A percentile compares a stretch with the other conserved stretches of the same genome.
phyloP scores from a whole-genome alignment of 2,329 filamentous ascomycete species.

The Penicillium sumatraense region DNA sequence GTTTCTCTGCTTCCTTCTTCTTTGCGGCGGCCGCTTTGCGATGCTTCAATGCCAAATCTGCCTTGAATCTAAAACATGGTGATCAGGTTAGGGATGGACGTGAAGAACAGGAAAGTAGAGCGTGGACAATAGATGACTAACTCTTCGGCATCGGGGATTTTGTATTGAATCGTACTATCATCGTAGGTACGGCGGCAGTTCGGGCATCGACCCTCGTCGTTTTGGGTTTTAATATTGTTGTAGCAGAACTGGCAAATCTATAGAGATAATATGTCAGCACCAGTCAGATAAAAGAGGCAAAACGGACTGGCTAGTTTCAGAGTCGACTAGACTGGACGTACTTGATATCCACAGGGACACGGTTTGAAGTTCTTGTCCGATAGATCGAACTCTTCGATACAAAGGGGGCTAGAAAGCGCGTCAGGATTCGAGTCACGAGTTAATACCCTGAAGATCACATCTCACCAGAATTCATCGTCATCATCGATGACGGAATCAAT shows the following conservation, averaged over 20 bases:
- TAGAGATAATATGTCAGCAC: slow-evolving; percentile 17
- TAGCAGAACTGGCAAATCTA: slow-evolving; percentile 99
- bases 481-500: slow-evolving; percentile 56
- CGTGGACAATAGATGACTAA: slow-evolving; percentile 61
- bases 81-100: slow-evolving; percentile 27
- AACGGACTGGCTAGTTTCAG: not conserved
- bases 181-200: slow-evolving; percentile 95
- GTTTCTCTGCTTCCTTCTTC: slow-evolving; percentile 94
- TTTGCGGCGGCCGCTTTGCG: slow-evolving; percentile 89
- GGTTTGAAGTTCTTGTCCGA: slow-evolving; percentile 96
- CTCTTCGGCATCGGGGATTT: slow-evolving; percentile 94
- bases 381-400: slow-evolving; percentile 98
- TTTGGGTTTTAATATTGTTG: slow-evolving; percentile 98
- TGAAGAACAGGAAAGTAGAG: slow-evolving; percentile 2
- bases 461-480: slow-evolving; percentile 55
- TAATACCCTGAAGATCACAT: not conserved
- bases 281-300: too few relatives aligned
- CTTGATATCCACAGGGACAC: slow-evolving; percentile 97
- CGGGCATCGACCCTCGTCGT: slow-evolving; percentile 91
- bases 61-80: slow-evolving; percentile 49
- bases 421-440: slow-evolving; percentile 24
- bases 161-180: slow-evolving; percentile 96
- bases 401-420: slow-evolving; percentile 73
- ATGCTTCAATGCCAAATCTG: slow-evolving; percentile 67
- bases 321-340: slow-evolving; percentile 50